Evolutionary conservation across 257 asterid species (phyloP).

Genomic region (Gardenia jasminoides): DNA sequence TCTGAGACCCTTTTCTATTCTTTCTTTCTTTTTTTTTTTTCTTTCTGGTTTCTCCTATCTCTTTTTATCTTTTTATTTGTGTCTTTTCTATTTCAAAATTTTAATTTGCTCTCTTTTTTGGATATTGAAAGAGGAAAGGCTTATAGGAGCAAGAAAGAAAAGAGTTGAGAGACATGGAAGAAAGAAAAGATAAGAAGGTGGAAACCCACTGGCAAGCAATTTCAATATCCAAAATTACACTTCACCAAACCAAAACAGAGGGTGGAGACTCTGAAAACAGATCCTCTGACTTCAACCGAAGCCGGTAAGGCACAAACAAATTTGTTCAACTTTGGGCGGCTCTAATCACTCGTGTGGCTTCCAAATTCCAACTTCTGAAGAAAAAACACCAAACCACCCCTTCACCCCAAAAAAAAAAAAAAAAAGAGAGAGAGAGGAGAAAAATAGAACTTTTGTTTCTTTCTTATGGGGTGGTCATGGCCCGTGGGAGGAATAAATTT

Average conservation of each 20-base stretch:
- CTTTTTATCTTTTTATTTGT: no score
- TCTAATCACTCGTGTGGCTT: constrained; percentile 22
- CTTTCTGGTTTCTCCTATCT: no score
- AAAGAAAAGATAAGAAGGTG: neutral
- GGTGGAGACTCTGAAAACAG: neutral
- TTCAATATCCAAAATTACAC: constrained; percentile 4
- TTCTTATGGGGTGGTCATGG: neutral
- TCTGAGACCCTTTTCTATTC: no score
- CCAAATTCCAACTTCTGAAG: constrained; percentile 16
- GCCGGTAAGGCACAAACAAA: constrained; percentile 30
- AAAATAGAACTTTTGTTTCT: neutral
- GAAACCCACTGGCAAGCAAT: neutral
- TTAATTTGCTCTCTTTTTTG: neutral
- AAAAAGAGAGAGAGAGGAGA: no score
- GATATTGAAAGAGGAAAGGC: neutral
- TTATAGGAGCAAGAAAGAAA: neutral
- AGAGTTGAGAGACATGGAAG: no score
- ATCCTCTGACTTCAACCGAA: constrained; percentile 20
- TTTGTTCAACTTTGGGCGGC: constrained; percentile 77
- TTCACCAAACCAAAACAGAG: constrained; percentile 8
- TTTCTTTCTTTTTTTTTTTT: no score
- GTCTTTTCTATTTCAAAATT: no score
- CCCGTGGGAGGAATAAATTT: neutral
- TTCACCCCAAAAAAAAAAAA: no score
- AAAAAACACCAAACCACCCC: no score